Conservation (phyloP, 2,329 filamentous ascomycete species). For the Fusarium annulatum region DNA sequence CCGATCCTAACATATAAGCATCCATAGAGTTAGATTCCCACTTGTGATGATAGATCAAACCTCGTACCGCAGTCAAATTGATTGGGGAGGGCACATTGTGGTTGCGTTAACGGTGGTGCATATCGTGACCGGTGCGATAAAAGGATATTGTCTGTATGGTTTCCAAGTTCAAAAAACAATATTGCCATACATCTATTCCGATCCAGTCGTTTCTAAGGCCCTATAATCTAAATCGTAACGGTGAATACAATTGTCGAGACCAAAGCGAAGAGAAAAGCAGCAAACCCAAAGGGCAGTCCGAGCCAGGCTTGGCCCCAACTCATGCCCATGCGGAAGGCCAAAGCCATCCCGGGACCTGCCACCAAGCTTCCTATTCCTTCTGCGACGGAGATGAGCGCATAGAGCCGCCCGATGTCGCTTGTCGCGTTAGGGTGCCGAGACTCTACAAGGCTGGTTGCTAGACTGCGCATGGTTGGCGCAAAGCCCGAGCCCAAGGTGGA, state of each 20-base stretch:
- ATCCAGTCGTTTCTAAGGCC: too few species aligned
- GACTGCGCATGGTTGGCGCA: neutral
- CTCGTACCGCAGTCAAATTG: neutral
- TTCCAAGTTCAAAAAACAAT: too few species aligned
- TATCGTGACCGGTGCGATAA: too few species aligned
- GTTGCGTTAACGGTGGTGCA: neutral
- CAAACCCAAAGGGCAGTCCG: slow-evolving; percentile 1
- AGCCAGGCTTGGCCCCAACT: slow-evolving; percentile 7
- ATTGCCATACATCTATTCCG: too few species aligned
- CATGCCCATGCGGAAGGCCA: neutral
- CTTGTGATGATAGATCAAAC: neutral
- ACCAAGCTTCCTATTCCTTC: neutral
- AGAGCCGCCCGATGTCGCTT: neutral
- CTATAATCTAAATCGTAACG: too few species aligned
- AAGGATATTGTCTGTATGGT: too few species aligned
- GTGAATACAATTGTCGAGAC: neutral
- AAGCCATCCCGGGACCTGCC: slow-evolving; percentile 1
- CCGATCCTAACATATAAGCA: neutral
- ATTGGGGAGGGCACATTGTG: neutral
- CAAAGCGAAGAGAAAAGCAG: neutral
- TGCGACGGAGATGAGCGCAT: neutral
- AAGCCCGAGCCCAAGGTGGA: slow-evolving; percentile 6
- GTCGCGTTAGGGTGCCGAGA: neutral
- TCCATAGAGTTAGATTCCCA: neutral
- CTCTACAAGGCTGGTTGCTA: neutral